Evolutionary conservation across 495 filamentous ascomycete species (phyloP).

Genomic region (Penicillium cosmopolitanum): DNA sequence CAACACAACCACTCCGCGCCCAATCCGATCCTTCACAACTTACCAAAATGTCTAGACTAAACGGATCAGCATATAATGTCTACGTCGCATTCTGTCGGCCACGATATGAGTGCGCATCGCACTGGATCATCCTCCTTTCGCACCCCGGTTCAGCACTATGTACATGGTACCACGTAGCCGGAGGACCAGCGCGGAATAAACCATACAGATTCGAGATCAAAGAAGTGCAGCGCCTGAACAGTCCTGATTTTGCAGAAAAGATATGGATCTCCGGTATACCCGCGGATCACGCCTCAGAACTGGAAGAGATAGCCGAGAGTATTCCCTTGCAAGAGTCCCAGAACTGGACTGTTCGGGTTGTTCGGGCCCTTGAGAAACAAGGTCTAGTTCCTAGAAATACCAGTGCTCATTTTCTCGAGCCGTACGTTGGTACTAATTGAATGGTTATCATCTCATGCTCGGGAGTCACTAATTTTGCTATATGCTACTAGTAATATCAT

Average conservation of each 20-base stretch:
- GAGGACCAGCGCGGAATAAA: not conserved
- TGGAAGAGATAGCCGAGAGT: not conserved
- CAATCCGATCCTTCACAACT: not conserved
- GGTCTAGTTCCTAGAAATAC: not conserved
- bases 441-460: too few relatives aligned
- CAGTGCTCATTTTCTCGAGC: not conserved
- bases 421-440: not conserved
- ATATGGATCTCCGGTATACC: not conserved
- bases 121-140: conserved; percentile 8
- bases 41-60: not conserved
- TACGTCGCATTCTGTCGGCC: conserved; percentile 2
- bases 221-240: conserved; percentile 6
- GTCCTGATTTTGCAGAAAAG: not conserved
- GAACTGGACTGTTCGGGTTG: not conserved
- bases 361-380: not conserved
- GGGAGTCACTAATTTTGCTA: too few relatives aligned
- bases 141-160: not conserved
- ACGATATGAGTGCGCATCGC: not conserved
- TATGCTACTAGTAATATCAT: not conserved
- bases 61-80: not conserved
- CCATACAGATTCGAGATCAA: conserved; percentile 3
- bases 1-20: too few relatives aligned
- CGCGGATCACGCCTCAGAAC: not conserved
- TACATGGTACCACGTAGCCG: conserved; percentile 12
- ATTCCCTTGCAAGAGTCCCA: not conserved